Percentiles rank a stretch among this genome's conserved stretches.
Evolutionary conservation across 768 basidiomycete species (phyloP).

Genomic region (Lyophyllum decastes): DNA sequence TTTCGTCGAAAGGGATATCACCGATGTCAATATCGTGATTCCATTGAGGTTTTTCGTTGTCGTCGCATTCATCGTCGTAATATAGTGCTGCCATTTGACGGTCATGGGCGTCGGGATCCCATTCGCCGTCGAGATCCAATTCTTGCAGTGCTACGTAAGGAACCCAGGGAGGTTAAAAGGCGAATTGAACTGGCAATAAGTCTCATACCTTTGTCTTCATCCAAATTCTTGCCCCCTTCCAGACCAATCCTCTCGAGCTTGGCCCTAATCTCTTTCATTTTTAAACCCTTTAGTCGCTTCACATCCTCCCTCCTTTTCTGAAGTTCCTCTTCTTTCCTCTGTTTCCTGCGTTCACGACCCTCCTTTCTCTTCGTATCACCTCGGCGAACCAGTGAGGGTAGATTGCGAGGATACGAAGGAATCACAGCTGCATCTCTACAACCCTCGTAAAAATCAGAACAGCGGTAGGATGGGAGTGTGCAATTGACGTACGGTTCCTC

Average conservation of each 20-base stretch:
- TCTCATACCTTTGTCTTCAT: conserved; percentile 35
- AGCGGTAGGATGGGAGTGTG: background rate
- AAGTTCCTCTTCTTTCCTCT: conserved; percentile 79
- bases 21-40: conserved; percentile 85
- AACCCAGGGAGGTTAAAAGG: background rate
- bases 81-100: conserved; percentile 79
- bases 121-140: conserved; percentile 89
- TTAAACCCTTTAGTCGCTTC: conserved; percentile 77
- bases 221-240: conserved; percentile 63
- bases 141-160: conserved; percentile 52
- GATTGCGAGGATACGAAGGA: conserved; percentile 73
- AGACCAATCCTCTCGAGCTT: conserved; percentile 73
- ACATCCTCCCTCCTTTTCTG: conserved; percentile 78
- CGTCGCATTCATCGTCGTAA: conserved; percentile 42
- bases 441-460: background rate
- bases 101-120: conserved; percentile 88
- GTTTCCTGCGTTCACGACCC: conserved; percentile 75
- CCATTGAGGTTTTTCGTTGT: conserved; percentile 77
- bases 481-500: conserved; percentile 82
- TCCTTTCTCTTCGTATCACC: conserved; percentile 80
- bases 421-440: conserved; percentile 66
- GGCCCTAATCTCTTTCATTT: conserved; percentile 76
- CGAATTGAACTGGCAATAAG: background rate
- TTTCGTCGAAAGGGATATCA: conserved; percentile 53
- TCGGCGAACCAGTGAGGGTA: conserved; percentile 65